Base-by-base conservation (phyloP, 2,329 filamentous ascomycete species). In the Claviceps pazoutovae region DNA sequence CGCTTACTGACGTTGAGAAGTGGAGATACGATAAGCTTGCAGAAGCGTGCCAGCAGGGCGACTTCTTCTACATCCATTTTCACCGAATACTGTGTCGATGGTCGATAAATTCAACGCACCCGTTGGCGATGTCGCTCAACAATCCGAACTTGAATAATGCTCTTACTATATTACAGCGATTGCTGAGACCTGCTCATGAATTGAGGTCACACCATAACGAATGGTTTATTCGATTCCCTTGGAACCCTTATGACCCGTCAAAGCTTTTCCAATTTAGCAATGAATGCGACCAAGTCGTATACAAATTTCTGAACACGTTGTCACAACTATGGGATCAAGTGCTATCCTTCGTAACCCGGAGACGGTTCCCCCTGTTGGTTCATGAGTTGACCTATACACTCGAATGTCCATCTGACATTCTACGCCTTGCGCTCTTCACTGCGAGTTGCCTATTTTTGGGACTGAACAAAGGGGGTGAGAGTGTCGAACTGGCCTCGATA, bases 41-140 rank as follows among this genome's bases (percentile, higher is more conserved):
- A 26, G 68, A 78, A 23, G 84, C 84, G 1, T 83, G 80, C 56
- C 44, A 55, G 1, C 58, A 61, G 0, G 63, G 72, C 4, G 86
- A 90, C 61, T 55, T 69, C 46, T 79, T 85, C 60, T 89, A 83
- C 60, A 58, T 88, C 48, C 70, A 74, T 5, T 61, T 86, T 13
- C 83, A 86, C 60, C 83, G 86, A 60, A 54, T 84, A 2, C 82
- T 79, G 62, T 85, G 81, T 60, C 60, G 75, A 19, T 79, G 76
- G 73, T 73, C 72, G 17, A 58, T 49, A 13, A 54, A 71, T 3
- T 59, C 73, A 13, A 63, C 66, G 1, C 61, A 69, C 46, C 57
- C 34, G 5, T n/a, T 57, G 5, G 56, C 19, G 34, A 14, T 67
- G 14, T 36, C 48, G 34, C 5, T 57, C 13, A 41, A 34, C 3